A percentile compares a stretch with the other conserved stretches of the same genome.
These are phyloP conservation scores for Ceratonia siliqua DNA, from an alignment of 306 rosid genomes.

Conservation along the genomic window DNA sequence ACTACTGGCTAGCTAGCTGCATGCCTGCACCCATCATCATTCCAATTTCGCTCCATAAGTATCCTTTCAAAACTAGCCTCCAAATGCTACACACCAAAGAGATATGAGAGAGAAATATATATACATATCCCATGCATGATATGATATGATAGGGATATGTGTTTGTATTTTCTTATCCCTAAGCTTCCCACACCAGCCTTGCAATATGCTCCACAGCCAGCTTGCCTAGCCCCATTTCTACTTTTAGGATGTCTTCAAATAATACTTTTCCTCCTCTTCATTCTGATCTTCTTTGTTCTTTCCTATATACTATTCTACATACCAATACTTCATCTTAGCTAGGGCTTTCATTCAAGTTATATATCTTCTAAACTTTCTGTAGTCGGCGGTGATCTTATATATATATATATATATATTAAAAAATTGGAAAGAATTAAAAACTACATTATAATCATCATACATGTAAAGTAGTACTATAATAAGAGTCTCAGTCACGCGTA, in stretches of 20 bases:
- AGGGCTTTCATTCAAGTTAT: slow-evolving; percentile 27
- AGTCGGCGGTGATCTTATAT: slow-evolving; percentile 14
- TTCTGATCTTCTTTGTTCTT: background rate
- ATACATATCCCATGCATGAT: slow-evolving; percentile 49
- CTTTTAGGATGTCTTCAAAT: slow-evolving; percentile 43
- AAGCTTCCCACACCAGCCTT: slow-evolving; percentile 51
- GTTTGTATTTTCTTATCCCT: slow-evolving; percentile 44
- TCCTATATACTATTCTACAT: too few relatives aligned
- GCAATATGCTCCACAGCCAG: slow-evolving; percentile 69
- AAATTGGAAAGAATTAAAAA: too few relatives aligned
- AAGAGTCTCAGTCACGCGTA: slow-evolving; percentile 59
- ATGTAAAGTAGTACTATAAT: slow-evolving; percentile 38
- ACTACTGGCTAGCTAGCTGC: slow-evolving; percentile 32
- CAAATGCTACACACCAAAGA: slow-evolving; percentile 41
- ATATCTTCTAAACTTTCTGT: background rate
- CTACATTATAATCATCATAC: too few relatives aligned
- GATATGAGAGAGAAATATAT: slow-evolving; percentile 16
- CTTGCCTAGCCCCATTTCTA: slow-evolving; percentile 43
- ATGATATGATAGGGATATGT: slow-evolving; percentile 47
- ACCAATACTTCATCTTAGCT: background rate
- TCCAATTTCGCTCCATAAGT: slow-evolving; percentile 39
- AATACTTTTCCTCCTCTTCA: slow-evolving; percentile 14
- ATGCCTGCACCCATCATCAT: slow-evolving; percentile 36
- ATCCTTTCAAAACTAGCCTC: slow-evolving; percentile 26
- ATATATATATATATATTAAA: background rate